phyloP scores from a whole-genome alignment of 257 asterid species.

The Lantana camara region DNA sequence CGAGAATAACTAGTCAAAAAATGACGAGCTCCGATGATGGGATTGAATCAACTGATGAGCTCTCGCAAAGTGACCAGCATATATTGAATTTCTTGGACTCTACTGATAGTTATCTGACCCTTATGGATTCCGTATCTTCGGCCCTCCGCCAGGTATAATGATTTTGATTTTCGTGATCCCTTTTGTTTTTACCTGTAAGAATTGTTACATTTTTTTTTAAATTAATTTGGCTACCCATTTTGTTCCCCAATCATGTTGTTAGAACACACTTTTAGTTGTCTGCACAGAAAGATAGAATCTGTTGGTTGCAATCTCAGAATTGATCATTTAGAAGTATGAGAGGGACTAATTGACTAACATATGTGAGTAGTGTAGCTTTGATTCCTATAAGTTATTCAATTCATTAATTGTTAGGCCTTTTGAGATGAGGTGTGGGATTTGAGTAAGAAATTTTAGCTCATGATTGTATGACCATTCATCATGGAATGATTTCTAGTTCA shows the following conservation, averaged over 20 bases:
- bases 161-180: constrained; percentile 14
- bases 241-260: constrained; percentile 15
- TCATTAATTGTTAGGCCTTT: neutral
- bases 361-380: too few species aligned
- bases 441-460: constrained; percentile 5
- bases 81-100: constrained; percentile 72
- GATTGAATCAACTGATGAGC: constrained; percentile 32
- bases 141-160: constrained; percentile 77
- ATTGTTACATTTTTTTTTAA: constrained; percentile 5
- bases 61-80: constrained; percentile 48
- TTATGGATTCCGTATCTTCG: constrained; percentile 68
- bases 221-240: neutral
- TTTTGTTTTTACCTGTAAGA: constrained; percentile 7
- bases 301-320: constrained; percentile 14
- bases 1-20: constrained; percentile 4
- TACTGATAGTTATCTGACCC: constrained; percentile 61
- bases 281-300: constrained; percentile 12
- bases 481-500: neutral
- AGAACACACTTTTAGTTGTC: neutral
- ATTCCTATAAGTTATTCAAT: neutral
- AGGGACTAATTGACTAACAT: too few species aligned
- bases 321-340: neutral
- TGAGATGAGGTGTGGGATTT: constrained; percentile 4
- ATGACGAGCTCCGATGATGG: constrained; percentile 42
- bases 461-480: neutral